These are phyloP conservation scores for Trichoderma pleuroti DNA, from an alignment of 2,329 filamentous ascomycete species.

Conservation along the genomic window DNA sequence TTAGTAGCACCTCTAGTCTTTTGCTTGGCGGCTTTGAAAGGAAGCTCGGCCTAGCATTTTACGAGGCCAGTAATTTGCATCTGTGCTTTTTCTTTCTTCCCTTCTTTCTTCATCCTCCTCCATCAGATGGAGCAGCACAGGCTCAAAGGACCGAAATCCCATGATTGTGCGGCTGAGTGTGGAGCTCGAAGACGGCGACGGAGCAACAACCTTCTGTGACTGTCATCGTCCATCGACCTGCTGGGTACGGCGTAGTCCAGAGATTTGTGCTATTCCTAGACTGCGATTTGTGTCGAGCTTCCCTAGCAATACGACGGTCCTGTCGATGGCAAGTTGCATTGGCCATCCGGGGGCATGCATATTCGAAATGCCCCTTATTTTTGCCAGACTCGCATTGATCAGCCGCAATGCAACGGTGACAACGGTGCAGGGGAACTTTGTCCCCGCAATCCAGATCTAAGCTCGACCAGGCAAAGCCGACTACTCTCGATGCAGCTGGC, in stretches of 20 bases:
- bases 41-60: background rate
- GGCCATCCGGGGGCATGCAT: background rate
- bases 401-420: constrained; percentile 9
- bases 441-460: constrained; percentile 14
- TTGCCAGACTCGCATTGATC: constrained; percentile 1
- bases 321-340: background rate
- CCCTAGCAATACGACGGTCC: background rate
- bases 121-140: background rate
- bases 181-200: background rate
- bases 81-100: background rate
- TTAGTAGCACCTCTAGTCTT: background rate
- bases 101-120: background rate
- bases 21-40: background rate
- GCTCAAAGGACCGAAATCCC: background rate
- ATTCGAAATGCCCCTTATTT: background rate
- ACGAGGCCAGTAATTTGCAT: background rate
- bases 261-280: background rate
- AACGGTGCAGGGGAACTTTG: background rate
- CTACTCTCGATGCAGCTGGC: background rate
- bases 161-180: background rate
- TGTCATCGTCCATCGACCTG: background rate
- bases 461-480: constrained; percentile 4
- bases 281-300: background rate
- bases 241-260: background rate
- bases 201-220: background rate